Evolutionary conservation across 2,329 filamentous ascomycete species (phyloP), one percentile per base, ranked within the genome.

Genomic region (Pestalotiopsis sp.): DNA sequence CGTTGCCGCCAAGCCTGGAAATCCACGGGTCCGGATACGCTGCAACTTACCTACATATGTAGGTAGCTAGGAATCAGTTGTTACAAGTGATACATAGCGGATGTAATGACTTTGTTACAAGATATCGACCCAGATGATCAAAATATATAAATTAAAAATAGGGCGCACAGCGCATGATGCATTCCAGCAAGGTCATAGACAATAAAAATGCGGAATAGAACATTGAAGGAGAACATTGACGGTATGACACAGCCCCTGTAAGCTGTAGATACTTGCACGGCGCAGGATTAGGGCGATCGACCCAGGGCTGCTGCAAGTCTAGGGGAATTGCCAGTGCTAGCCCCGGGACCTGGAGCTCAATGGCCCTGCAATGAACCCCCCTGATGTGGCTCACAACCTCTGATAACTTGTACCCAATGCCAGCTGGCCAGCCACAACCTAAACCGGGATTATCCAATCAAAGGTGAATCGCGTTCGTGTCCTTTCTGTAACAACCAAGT

Each of bases 381-480:
- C 31, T 40, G 23, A 20, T 66, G 64, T 66, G 64, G 64, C 64
- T 57, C 57, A 11, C 23, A 23, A 13, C n/a, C 38, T 25, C 12
- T 20, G 13, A 27, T 27, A 13, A 25, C 23, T 27, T 27, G 11
- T 59, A n/a, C 59, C 14, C 59, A 62, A 31, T 25, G 20, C 20
- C 14, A 52, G 45, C 45, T 23, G 31, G 61, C 38, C 65, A 72
- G 73, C 73, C 72, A 74, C 71, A 72, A 36, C 52, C 63, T 38
- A 67, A 64, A 68, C 68, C 74, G 73, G 73, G 74, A 70, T 74
- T 73, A 64, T 70, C 75, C 80, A 81, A 81, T 81, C 74, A 78
- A 72, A 78, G 73, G 75, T 76, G 75, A 80, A 79, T 80, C 81
- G 81, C 80, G 80, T 75, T 82, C 80, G 80, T 83, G 80, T 82